These are phyloP conservation scores for Boletellus sp. DNA, from an alignment of 1,284 basidiomycete genomes.

Conservation along the genomic window DNA sequence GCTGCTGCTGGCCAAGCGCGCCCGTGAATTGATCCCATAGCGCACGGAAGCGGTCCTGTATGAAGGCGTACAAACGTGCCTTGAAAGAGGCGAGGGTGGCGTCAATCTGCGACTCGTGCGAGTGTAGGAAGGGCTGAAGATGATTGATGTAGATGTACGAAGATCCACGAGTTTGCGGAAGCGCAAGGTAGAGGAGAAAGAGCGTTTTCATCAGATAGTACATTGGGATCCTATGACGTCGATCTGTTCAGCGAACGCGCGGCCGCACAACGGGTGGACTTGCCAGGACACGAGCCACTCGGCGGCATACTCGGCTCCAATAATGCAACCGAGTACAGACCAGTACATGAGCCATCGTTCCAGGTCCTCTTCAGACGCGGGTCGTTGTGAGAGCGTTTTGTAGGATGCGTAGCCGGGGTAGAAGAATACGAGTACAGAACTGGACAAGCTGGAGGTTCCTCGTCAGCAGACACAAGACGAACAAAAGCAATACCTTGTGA, in stretches of 20 bases:
- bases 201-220: slow-evolving; percentile 83
- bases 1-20: slow-evolving; percentile 40
- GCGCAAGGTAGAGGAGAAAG: slow-evolving; percentile 82
- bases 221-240: slow-evolving; percentile 71
- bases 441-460: slow-evolving; percentile 27
- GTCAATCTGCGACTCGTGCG: slow-evolving; percentile 80
- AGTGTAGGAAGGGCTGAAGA: slow-evolving; percentile 74
- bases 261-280: slow-evolving; percentile 23
- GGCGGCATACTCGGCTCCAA: slow-evolving; percentile 70
- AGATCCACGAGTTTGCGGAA: slow-evolving; percentile 86
- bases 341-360: slow-evolving; percentile 91
- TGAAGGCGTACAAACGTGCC: slow-evolving; percentile 54
- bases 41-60: slow-evolving; percentile 60
- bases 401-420: slow-evolving; percentile 86
- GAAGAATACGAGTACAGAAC: slow-evolving; percentile 68
- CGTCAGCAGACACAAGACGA: background rate
- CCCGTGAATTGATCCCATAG: slow-evolving; percentile 61
- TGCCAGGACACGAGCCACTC: slow-evolving; percentile 85
- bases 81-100: slow-evolving; percentile 62
- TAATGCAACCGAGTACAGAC: slow-evolving; percentile 78
- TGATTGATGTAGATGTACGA: slow-evolving; percentile 76
- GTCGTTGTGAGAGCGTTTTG: slow-evolving; percentile 76
- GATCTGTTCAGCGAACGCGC: slow-evolving; percentile 7
- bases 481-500: slow-evolving; percentile 35
- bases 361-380: slow-evolving; percentile 73